These are phyloP conservation scores for Volvariella surrecta DNA, from an alignment of 1,284 basidiomycete species.

Conservation along the genomic window DNA sequence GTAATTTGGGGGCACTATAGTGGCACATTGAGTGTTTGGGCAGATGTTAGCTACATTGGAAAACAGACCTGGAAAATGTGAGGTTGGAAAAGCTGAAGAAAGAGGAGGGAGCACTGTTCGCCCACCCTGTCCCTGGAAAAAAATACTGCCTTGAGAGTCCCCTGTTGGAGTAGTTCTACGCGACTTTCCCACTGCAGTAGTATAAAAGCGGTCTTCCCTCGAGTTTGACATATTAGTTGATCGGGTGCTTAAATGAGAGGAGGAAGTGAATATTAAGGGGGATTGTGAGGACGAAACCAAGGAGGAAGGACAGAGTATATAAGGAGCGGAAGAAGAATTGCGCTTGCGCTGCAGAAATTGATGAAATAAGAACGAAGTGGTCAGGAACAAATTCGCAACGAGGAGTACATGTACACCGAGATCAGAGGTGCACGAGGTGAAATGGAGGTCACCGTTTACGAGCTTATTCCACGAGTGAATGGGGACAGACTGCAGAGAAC, in stretches of 20 bases:
- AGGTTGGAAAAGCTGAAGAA: conserved; percentile 75
- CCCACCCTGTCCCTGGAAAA: conserved; percentile 71
- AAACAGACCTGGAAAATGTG: conserved; percentile 80
- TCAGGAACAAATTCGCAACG: conserved; percentile 35
- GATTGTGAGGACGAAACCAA: conserved; percentile 28
- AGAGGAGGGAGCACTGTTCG: conserved; percentile 79
- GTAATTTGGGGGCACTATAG: conserved; percentile 45
- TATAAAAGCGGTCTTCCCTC: conserved; percentile 53
- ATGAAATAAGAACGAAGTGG: conserved; percentile 19
- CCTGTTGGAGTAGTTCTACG: conserved; percentile 48
- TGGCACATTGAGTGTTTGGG: conserved; percentile 46
- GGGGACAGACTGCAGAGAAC: conserved; percentile 2
- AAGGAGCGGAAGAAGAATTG: neutral
- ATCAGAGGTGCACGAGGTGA: conserved; percentile 14
- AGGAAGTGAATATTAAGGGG: conserved; percentile 38
- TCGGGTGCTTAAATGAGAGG: conserved; percentile 34
- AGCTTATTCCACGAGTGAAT: conserved; percentile 5
- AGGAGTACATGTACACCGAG: conserved; percentile 38
- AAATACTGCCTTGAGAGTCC: conserved; percentile 50
- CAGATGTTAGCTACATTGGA: conserved; percentile 36
- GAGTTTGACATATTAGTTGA: conserved; percentile 54
- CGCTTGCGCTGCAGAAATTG: neutral
- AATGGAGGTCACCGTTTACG: conserved; percentile 11
- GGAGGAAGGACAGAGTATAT: conserved; percentile 31
- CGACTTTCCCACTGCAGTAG: conserved; percentile 38